A percentile compares a stretch with the other conserved stretches of the same genome.
Conservation (phyloP, 352 stramenopile genomes). For the Elongisporangium prolatum region DNA sequence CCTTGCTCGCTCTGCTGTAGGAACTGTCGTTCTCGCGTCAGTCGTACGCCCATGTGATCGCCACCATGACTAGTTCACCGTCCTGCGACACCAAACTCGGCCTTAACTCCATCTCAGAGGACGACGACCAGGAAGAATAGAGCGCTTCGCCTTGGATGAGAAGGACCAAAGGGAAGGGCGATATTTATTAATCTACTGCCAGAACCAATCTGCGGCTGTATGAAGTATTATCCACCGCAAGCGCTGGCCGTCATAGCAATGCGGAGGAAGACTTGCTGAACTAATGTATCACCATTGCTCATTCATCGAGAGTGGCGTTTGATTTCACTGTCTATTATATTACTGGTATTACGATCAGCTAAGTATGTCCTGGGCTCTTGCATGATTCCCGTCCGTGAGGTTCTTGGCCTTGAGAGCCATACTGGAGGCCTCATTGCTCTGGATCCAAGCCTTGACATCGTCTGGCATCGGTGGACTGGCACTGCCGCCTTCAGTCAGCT, state of each 20-base stretch:
- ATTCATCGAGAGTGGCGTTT: neutral
- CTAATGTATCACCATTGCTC: neutral
- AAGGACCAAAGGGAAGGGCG: neutral
- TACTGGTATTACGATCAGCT: neutral
- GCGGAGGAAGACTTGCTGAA: too few relatives aligned
- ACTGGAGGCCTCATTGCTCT: constrained; percentile 74
- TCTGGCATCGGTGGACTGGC: constrained; percentile 32
- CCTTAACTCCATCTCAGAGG: constrained; percentile 72
- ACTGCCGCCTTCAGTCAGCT: constrained; percentile 28
- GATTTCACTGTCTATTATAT: neutral
- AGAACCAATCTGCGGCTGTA: neutral
- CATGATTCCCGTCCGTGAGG: neutral
- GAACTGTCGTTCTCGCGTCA: constrained; percentile 55
- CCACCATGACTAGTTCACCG: constrained; percentile 56
- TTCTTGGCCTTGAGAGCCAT: constrained; percentile 37
- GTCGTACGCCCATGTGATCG: constrained; percentile 54
- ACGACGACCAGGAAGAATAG: constrained; percentile 50
- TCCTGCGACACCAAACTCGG: constrained; percentile 46
- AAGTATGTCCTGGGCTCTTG: neutral
- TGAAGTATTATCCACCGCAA: neutral
- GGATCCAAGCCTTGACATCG: constrained; percentile 63
- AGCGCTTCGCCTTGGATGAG: constrained; percentile 2
- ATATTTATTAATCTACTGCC: neutral
- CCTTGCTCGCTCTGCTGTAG: constrained; percentile 15
- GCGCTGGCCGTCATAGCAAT: too few relatives aligned